Conservation (phyloP, 192 early-diverging fungal species). For the Umbelopsis vinacea region DNA sequence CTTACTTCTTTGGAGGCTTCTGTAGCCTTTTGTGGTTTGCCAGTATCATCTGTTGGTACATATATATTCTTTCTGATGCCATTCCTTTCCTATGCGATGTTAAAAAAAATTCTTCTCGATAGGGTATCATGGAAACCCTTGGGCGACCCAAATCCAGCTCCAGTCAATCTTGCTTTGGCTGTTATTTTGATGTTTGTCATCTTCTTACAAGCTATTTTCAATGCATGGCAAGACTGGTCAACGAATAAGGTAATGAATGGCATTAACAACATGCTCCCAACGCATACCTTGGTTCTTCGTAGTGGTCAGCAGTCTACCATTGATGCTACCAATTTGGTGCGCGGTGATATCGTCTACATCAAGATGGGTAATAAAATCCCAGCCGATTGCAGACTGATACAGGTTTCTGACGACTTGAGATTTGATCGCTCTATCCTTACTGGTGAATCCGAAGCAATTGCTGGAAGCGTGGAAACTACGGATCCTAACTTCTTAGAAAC, state of each 20-base stretch:
- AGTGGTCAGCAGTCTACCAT: conserved; percentile 66
- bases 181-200: conserved; percentile 69
- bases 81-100: neutral
- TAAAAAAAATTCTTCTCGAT: conserved; percentile 43
- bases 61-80: conserved; percentile 45
- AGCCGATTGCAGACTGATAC: conserved; percentile 75
- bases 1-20: conserved; percentile 72
- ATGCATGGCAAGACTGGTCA: conserved; percentile 72
- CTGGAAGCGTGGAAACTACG: conserved; percentile 63
- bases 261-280: conserved; percentile 72
- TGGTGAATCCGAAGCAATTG: conserved; percentile 73
- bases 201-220: conserved; percentile 68
- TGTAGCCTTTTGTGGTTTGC: conserved; percentile 71
- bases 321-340: conserved; percentile 72
- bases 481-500: conserved; percentile 79
- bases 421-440: conserved; percentile 84
- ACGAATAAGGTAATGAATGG: conserved; percentile 71
- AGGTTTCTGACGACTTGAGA: conserved; percentile 66
- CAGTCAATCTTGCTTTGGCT: conserved; percentile 62
- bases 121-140: conserved; percentile 68
- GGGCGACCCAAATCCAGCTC: conserved; percentile 48
- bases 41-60: conserved; percentile 63
- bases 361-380: conserved; percentile 85
- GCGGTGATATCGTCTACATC: conserved; percentile 81
- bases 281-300: conserved; percentile 69